Conservation (phyloP, 139 green algal species). For the Haematococcus lacustris region DNA sequence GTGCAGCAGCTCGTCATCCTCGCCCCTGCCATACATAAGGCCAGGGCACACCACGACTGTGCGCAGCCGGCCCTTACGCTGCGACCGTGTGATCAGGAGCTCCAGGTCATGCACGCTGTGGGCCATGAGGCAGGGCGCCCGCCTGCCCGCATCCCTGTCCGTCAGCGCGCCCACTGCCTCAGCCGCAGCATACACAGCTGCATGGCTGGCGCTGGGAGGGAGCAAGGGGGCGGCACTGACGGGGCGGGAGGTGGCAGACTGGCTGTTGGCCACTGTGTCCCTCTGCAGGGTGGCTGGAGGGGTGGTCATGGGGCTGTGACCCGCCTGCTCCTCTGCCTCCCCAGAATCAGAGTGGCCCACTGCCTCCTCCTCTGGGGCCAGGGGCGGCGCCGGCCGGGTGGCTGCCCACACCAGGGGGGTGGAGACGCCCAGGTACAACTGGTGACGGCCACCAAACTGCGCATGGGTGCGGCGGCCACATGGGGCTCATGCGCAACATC, state of each 20-base stretch:
- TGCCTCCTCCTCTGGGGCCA: background rate
- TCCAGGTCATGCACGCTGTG: slow-evolving; percentile 28
- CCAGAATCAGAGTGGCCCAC: too few relatives aligned
- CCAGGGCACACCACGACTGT: slow-evolving; percentile 47
- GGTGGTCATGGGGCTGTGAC: too few relatives aligned
- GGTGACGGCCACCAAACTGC: slow-evolving; percentile 28
- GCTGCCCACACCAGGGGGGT: slow-evolving; percentile 45
- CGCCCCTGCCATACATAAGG: slow-evolving; percentile 44
- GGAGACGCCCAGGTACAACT: slow-evolving; percentile 44
- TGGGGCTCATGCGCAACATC: too few relatives aligned
- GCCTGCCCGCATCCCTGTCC: slow-evolving; percentile 11
- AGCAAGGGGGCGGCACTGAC: too few relatives aligned
- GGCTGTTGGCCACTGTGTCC: too few relatives aligned
- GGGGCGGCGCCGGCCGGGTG: slow-evolving; percentile 26
- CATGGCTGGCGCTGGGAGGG: too few relatives aligned
- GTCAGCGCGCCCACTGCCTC: slow-evolving; percentile 6
- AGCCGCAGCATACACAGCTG: slow-evolving; percentile 1
- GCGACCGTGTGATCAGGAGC: slow-evolving; percentile 28
- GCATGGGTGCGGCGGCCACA: too few relatives aligned
- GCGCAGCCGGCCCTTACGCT: slow-evolving; percentile 16
- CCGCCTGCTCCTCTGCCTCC: too few relatives aligned
- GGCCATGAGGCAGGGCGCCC: slow-evolving; percentile 9
- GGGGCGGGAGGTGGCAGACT: too few relatives aligned
- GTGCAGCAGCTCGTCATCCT: slow-evolving; percentile 33
- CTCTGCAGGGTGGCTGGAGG: too few relatives aligned